These are phyloP conservation scores for Chenopodium berlandieri DNA, from an alignment of 148 eudicot species.

Conservation along the genomic window DNA sequence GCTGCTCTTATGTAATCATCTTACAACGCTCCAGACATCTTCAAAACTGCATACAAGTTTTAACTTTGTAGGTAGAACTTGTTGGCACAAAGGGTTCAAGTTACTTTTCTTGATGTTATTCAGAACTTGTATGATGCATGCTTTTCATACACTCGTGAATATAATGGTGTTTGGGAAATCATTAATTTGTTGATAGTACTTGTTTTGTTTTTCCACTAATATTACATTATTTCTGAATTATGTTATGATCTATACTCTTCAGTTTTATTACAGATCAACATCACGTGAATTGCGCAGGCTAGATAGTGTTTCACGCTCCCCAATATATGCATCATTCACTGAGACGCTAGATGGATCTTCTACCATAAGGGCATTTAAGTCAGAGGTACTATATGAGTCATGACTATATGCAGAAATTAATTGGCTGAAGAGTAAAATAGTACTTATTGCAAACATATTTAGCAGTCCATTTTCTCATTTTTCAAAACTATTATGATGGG, in stretches of 20 bases:
- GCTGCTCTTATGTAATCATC: too few relatives aligned
- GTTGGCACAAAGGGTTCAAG: too few relatives aligned
- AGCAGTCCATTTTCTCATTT: neutral
- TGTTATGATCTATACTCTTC: constrained; percentile 31
- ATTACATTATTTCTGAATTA: neutral
- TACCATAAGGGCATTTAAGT: constrained; percentile 84
- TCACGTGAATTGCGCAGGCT: constrained; percentile 95
- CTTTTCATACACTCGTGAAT: neutral
- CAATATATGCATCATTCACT: constrained; percentile 91
- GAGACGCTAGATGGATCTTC: constrained; percentile 90
- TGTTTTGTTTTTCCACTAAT: neutral
- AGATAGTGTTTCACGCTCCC: constrained; percentile 97
- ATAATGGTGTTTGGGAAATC: too few relatives aligned
- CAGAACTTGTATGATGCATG: neutral
- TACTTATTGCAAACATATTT: neutral
- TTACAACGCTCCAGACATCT: too few relatives aligned
- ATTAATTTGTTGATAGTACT: neutral
- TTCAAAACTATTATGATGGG: neutral
- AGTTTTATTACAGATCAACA: constrained; percentile 97
- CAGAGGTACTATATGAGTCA: constrained; percentile 44
- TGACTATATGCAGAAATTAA: neutral
- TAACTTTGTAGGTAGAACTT: too few relatives aligned
- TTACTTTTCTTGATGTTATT: too few relatives aligned
- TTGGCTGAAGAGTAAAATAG: neutral
- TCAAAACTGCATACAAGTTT: too few relatives aligned